phyloP scores from a whole-genome alignment of 2,329 filamentous ascomycete genomes.

The Paecilomyces niveus region DNA sequence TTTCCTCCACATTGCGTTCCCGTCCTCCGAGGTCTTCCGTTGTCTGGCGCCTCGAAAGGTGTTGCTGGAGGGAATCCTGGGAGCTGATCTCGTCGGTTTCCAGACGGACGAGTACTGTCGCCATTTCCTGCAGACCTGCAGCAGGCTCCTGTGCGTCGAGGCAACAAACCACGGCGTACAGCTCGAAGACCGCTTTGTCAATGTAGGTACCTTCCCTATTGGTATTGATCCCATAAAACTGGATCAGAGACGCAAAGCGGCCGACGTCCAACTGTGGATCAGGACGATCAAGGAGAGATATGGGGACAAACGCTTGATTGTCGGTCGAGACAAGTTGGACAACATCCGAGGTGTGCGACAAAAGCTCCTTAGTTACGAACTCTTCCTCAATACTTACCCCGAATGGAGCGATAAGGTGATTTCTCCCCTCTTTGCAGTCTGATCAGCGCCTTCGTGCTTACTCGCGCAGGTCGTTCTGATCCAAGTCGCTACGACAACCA shows the following conservation, averaged over 20 bases:
- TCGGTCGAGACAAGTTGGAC: constrained; percentile 90
- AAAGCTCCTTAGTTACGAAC: constrained; percentile 84
- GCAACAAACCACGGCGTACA: constrained; percentile 82
- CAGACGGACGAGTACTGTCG: constrained; percentile 89
- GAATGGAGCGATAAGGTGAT: constrained; percentile 70
- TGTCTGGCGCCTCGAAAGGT: constrained; percentile 82
- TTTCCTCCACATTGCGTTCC: constrained; percentile 91
- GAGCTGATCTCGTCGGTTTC: constrained; percentile 86
- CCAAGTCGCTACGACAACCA: constrained; percentile 86
- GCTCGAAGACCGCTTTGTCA: constrained; percentile 86
- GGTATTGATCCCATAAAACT: constrained; percentile 82
- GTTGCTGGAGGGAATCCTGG: constrained; percentile 84
- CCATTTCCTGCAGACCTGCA: constrained; percentile 94
- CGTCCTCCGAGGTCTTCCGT: constrained; percentile 91
- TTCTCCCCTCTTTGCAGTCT: too few species aligned
- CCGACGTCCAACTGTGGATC: constrained; percentile 72
- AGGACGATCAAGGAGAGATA: constrained; percentile 75
- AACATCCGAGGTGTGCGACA: constrained; percentile 86
- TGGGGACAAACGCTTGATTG: constrained; percentile 80
- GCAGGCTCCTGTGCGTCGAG: constrained; percentile 81
- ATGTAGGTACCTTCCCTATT: constrained; percentile 78
- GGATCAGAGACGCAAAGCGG: constrained; percentile 60
- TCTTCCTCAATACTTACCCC: constrained; percentile 90
- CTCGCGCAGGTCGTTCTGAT: constrained; percentile 70
- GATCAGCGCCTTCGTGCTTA: background rate